Percentiles rank a stretch among this genome's conserved stretches.
Conservation (phyloP, 1,284 basidiomycete species). For the Apiotrichum mycotoxinovorans region DNA sequence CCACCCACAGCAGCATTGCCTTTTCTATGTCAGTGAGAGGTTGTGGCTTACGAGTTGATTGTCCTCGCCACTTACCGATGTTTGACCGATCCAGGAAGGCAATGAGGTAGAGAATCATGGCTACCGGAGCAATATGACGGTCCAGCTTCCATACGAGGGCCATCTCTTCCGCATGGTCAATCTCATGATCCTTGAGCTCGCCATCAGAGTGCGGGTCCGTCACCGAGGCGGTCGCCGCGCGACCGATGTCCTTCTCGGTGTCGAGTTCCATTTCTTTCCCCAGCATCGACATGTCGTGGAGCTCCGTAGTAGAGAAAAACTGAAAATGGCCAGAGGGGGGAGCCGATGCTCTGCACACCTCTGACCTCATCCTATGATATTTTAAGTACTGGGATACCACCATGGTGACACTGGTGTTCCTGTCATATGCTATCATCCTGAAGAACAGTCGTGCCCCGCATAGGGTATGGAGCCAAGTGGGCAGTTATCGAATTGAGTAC, state of each 20-base stretch:
- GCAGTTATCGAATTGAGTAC: background rate
- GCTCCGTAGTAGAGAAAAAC: too few species aligned
- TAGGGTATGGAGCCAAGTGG: too few species aligned
- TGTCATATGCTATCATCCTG: too few species aligned
- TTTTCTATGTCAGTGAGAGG: background rate
- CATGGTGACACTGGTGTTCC: too few species aligned
- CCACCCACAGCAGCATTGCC: constrained; percentile 18
- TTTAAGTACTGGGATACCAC: too few species aligned
- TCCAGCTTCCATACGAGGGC: constrained; percentile 8
- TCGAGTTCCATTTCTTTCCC: background rate
- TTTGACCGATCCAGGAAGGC: constrained; percentile 15
- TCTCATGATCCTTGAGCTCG: background rate
- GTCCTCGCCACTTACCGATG: constrained; percentile 6
- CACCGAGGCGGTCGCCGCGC: background rate
- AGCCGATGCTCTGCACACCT: too few species aligned
- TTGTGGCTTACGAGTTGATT: background rate
- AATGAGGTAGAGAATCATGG: constrained; percentile 15
- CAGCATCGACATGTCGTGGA: too few species aligned
- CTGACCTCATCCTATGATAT: too few species aligned
- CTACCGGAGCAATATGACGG: constrained; percentile 11
- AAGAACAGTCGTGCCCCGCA: too few species aligned
- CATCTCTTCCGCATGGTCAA: constrained; percentile 2
- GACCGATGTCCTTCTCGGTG: background rate
- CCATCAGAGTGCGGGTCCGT: background rate
- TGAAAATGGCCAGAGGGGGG: too few species aligned